Base-by-base conservation (phyloP, 768 basidiomycete species). In the Boletus tylopilopsis region DNA sequence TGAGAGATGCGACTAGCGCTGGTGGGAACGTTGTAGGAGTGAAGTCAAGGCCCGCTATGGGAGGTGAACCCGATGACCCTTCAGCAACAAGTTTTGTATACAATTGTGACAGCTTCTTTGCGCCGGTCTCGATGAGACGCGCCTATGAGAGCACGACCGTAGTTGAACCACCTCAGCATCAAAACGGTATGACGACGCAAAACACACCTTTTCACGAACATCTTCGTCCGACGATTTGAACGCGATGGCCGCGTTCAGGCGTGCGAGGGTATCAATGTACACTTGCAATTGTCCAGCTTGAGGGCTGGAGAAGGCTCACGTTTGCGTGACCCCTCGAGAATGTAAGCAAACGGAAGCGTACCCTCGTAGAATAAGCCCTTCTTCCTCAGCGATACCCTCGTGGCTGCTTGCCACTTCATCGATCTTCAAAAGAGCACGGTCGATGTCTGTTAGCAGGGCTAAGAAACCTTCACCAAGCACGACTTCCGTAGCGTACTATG, bases 11-110 rank as follows among this genome's bases (percentile, higher is more conserved):
- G 15, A 82, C 72, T 9, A 85, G 64, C 5, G 73, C 69, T 0
- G 77, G 68, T 0, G 83, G 79, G 62, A 87, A 85, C 0, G 79
- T 76, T 6, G 73, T 67, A 35, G 76, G 73, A 22, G 74, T 68
- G 42, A 80, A 79, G 24, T 84, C 79, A 0, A 81, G 64, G 15
- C 81, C 81, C 13, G 83, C 78, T 33, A 76, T 73, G 0, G 81
- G 82, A 6, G 84, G 81, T n/a, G 77, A 73, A 24, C 88, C 88
- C 4, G 88, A 85, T 1, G 87, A 91, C 22, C 81, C 86, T 68
- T 90, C 89, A 3, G 90, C 90, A n/a, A 90, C 87, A 27, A 87
- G 75, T 59, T 88, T 90, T n/a, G 88, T 93, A 62, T 86, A 92
- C 12, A 90, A 68, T 58, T 90, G 88, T 0, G 82, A 77, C 10